Evolutionary conservation across 2,329 filamentous ascomycete genomes (phyloP).

Genomic region (Neurospora sp.): DNA sequence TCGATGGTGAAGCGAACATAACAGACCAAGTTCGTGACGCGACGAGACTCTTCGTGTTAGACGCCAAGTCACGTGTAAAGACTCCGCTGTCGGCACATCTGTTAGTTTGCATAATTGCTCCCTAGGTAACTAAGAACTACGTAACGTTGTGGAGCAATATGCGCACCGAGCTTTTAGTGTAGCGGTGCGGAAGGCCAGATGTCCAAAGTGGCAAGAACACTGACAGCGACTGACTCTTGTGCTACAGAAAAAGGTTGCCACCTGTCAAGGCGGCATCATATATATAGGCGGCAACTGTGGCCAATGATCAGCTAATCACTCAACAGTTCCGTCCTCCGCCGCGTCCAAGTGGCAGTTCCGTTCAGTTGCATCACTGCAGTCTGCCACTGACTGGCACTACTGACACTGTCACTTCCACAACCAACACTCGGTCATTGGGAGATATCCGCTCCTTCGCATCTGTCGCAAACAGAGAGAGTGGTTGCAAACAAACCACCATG

Average conservation of each 20-base stretch:
- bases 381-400: neutral
- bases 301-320: neutral
- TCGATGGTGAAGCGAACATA: neutral
- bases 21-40: neutral
- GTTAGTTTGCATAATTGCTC: neutral
- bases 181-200: neutral
- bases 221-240: neutral
- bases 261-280: neutral
- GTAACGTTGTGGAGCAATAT: neutral
- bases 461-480: conserved; percentile 3
- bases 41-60: neutral
- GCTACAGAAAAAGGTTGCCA: neutral
- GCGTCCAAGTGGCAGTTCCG: neutral
- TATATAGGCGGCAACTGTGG: neutral
- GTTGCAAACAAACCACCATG: conserved; percentile 11
- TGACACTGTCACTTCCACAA: neutral
- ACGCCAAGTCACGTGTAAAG: neutral
- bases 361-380: neutral
- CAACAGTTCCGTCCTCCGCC: neutral
- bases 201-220: neutral
- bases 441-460: neutral
- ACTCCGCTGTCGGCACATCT: neutral
- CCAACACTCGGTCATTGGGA: neutral
- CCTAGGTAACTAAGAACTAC: neutral
- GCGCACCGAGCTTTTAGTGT: neutral